Conservation (phyloP, 2,329 filamentous ascomycete genomes). For the Pestalotiopsis fici region DNA sequence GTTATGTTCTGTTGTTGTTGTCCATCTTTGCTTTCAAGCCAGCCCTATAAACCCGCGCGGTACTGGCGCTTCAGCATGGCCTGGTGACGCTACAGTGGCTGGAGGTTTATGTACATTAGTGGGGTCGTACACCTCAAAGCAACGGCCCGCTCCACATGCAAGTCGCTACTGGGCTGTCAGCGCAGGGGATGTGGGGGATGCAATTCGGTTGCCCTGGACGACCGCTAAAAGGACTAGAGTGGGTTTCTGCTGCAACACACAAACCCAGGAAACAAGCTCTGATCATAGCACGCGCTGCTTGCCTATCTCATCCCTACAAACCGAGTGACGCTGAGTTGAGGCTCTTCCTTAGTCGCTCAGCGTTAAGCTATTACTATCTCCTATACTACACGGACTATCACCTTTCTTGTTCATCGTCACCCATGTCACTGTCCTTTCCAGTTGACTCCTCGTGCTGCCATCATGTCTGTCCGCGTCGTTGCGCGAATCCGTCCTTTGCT, state of each 20-base stretch:
- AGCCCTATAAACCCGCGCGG: no score
- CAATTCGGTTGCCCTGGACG: background rate
- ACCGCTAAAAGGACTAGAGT: background rate
- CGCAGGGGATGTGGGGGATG: background rate
- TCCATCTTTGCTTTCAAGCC: no score
- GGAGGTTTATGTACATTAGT: background rate
- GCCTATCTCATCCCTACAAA: background rate
- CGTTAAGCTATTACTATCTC: background rate
- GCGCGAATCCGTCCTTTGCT: constrained; percentile 88
- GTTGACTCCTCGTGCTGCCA: background rate
- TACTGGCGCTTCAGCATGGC: no score
- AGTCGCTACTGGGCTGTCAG: background rate
- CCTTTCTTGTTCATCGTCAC: background rate
- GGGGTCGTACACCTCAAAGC: background rate
- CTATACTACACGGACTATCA: background rate
- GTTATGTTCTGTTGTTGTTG: no score
- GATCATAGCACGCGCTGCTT: background rate
- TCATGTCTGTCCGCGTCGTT: constrained; percentile 78
- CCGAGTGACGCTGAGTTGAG: background rate
- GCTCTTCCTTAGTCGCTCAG: background rate
- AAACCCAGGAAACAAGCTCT: background rate
- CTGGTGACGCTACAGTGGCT: background rate
- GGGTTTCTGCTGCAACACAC: background rate
- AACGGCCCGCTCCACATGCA: background rate
- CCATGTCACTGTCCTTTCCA: background rate